Conservation (phyloP, 78 protist species). For the Guillardia theta region DNA sequence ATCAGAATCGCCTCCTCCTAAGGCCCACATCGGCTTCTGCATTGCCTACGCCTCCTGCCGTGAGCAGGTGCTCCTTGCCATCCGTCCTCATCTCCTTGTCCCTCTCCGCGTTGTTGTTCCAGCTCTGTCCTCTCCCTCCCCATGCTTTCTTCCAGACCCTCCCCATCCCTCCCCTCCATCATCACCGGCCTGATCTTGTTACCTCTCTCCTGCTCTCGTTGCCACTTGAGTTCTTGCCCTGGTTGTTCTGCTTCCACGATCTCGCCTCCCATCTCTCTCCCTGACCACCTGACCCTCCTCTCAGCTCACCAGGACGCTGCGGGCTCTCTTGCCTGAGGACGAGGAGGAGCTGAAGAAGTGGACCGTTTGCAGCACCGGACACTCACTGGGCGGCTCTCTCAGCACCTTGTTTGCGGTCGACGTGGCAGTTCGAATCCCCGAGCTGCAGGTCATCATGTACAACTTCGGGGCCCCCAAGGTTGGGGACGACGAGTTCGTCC, state of each 20-base stretch:
- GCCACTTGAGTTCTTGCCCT: too few relatives aligned
- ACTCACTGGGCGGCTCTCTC: not conserved
- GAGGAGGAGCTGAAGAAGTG: not conserved
- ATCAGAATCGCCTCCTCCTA: not conserved
- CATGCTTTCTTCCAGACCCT: too few relatives aligned
- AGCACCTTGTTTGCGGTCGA: not conserved
- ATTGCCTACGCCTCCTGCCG: not conserved
- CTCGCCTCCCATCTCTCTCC: too few relatives aligned
- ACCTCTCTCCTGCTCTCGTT: too few relatives aligned
- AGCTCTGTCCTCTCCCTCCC: too few relatives aligned
- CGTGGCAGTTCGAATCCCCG: not conserved
- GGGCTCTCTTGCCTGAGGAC: not conserved
- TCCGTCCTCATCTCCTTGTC: not conserved
- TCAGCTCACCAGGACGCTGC: too few relatives aligned
- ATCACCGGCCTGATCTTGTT: too few relatives aligned
- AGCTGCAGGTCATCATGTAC: not conserved
- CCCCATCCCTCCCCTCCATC: too few relatives aligned
- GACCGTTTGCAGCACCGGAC: not conserved
- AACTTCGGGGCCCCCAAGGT: not conserved
- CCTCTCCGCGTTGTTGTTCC: not conserved
- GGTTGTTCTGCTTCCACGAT: too few relatives aligned
- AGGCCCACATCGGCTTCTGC: constrained; percentile 15
- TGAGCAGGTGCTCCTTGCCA: not conserved
- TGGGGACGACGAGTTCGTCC: not conserved
- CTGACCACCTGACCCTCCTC: too few relatives aligned